Evolutionary conservation across 768 basidiomycete species (phyloP), one percentile per base, ranked within the genome.

Genomic region (Trametes maxima): DNA sequence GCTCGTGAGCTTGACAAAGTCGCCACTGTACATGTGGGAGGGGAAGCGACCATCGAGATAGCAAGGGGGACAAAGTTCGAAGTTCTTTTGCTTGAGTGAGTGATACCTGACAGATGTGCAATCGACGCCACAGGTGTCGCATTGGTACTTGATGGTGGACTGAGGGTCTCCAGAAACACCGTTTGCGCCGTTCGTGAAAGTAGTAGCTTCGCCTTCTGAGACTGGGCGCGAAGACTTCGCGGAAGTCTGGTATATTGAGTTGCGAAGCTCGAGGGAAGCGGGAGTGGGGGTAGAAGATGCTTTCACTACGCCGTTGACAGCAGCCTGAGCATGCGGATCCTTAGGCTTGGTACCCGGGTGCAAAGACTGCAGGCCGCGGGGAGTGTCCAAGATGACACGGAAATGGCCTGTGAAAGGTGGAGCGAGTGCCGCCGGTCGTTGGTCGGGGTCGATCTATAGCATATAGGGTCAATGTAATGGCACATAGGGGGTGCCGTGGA

Each of bases 351-450:
- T 89, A 2, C 91, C 90, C 2, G 92, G 86, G 73, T 94, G 97
- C 11, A 97, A 83, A 14, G 97, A 97, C 67, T 95, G 93, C 1
- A 99, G 83, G 14, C 97, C 97, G 47, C 94, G 91, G 35, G 97
- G 97, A 0, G 96, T 95, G 72, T 99, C 97, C 66, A 98, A 86
- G 54, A 97, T 87, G 70, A 99, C 93, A 59, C 97, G 90, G 86
- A 96, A 99, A 74, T 99, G 97, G 24, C 97, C 97, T 1, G 97
- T 98, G 76, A 98, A 98, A 24, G 97, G 97, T 21, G 97, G 97
- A 7, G 91, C 94, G 21, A 98, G 84, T 0, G 96, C 85, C 1
- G 97, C 92, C 3, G 97, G 97, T 53, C 95, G 85, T 61, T 94
- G 89, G 70, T 98, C 96, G 35, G 96, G 95, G 77, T 99, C 97